Base-by-base conservation (phyloP, 1,139 yeast species). In the Debaryomyces subglobosus region DNA sequence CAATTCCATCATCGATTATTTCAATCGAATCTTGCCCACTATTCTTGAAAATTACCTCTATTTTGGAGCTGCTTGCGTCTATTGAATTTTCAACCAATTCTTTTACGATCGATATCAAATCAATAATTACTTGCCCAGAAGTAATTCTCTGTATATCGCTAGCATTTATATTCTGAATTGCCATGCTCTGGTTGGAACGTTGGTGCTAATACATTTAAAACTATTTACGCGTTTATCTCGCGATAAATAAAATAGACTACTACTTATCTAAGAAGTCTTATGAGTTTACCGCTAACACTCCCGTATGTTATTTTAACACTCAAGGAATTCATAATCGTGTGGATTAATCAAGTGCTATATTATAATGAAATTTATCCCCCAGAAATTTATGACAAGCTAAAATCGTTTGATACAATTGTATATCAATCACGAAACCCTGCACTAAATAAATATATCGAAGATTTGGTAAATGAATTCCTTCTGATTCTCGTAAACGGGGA, bases 61-160 rank as follows among this genome's bases (percentile, higher is more conserved):
- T 73, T 44, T 79, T 79, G 0, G 81, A 73, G 21, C 96, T 80
- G 25, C 74, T 64, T 0, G 97, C 96, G 66, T 92, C 98, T 8
- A 94, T 71, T 39, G 96, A 72, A 62, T 94, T 94, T 60, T 94
- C 99, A 1, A 94, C 75, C 9, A 92, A 69, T 64, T 94, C 99
- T 62, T 94, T 94, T 30, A 87, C 83, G 0, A 89, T 87, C 0
- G 92, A 82, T 0, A 82, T 74, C 34, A 94, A 68, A 58, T 89
- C 96, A 6, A 85, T 81, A 21, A 94, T 88, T 16, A 94, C 98
- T 64, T 94, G 98, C 0, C 97, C 97, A 0, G 97, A 89, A 0
- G 97, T 90, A 49, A 94, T 81, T 51, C 79, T 75, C 55, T 88
- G 90, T 8, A 91, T 77, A 56, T 86, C 89, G 5, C 60, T 56